Conservation (phyloP, 148 eudicot genomes). For the Vaccinium macrocarpon region DNA sequence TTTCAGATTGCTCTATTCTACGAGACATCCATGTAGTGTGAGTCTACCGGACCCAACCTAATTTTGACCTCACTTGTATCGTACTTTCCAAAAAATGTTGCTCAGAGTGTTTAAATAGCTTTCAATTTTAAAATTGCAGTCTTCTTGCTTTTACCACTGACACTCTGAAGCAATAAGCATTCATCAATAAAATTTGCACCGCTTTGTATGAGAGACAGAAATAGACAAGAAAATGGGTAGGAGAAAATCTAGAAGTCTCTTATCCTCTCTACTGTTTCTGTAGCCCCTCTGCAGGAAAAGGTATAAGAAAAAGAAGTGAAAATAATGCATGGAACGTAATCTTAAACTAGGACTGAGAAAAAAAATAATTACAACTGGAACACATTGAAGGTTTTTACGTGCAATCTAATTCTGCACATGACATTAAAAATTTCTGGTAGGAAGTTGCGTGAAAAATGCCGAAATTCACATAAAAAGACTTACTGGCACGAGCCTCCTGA, state of each 20-base stretch:
- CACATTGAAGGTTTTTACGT: background rate
- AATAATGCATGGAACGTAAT: background rate
- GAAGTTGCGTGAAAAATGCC: background rate
- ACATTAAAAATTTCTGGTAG: background rate
- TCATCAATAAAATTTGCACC: background rate
- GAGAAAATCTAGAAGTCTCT: background rate
- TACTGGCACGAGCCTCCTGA: conserved; percentile 32
- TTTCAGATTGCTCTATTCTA: too few relatives aligned
- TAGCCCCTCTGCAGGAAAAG: background rate
- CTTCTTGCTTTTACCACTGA: background rate
- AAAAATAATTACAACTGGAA: background rate
- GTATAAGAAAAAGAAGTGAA: background rate
- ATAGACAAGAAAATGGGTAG: background rate
- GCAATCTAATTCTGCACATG: background rate
- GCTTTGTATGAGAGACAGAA: background rate
- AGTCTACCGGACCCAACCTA: background rate
- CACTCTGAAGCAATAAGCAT: background rate
- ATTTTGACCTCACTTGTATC: background rate
- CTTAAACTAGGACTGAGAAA: background rate
- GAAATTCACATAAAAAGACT: conserved; percentile 20
- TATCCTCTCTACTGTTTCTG: background rate
- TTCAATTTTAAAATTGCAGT: conserved; percentile 1
- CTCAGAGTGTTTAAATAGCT: background rate
- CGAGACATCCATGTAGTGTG: background rate
- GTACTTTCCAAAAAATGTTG: background rate